Evolutionary conservation across 129 eudicot species (phyloP).

Genomic region (Lactuca sativa): DNA sequence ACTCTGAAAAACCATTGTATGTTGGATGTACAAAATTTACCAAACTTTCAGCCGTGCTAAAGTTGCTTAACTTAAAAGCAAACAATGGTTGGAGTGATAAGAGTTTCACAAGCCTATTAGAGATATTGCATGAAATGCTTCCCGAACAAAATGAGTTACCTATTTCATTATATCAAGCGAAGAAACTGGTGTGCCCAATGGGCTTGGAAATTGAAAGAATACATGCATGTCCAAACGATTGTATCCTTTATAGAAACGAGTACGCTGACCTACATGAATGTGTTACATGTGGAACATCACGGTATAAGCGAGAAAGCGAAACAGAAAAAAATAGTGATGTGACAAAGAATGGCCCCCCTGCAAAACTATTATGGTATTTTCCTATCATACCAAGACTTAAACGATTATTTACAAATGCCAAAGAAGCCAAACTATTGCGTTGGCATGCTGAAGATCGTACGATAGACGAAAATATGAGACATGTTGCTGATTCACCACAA

Average conservation of each 20-base stretch:
- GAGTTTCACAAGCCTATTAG: constrained; percentile 6
- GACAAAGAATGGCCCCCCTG: background rate
- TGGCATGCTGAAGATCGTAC: background rate
- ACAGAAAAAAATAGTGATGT: background rate
- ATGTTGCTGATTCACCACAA: background rate
- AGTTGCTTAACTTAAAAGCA: constrained; percentile 5
- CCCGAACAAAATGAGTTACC: background rate
- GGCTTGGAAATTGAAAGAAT: background rate
- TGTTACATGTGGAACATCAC: background rate
- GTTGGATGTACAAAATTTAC: background rate
- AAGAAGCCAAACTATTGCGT: background rate
- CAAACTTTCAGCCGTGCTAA: background rate
- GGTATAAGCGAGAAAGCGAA: background rate
- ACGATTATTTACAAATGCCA: no score
- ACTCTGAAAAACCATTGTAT: background rate
- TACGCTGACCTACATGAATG: background rate
- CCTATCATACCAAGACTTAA: no score
- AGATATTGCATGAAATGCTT: no score
- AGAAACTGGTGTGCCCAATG: no score
- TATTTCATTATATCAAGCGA: no score
- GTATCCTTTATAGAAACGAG: background rate
- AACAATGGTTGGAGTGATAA: background rate
- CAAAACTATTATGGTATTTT: no score
- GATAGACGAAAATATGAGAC: background rate
- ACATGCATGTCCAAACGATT: no score